Evolutionary conservation across 495 filamentous ascomycete species (phyloP), one percentile per base, ranked within the genome.

Genomic region (Astrothelium macrocarpum): DNA sequence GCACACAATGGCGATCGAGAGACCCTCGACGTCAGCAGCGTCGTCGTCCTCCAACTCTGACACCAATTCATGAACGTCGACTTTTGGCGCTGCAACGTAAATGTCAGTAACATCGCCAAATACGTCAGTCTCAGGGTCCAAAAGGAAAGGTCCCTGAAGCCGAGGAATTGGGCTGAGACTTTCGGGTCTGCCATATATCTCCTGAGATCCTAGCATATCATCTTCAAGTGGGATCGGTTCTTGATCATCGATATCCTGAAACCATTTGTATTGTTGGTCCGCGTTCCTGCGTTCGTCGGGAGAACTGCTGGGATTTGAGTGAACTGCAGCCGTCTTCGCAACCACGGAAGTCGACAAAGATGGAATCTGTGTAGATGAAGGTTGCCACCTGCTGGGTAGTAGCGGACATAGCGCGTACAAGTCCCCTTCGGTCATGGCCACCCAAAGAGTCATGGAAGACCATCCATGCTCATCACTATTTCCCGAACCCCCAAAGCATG

Each of bases 401-500:
- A 96, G 80, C 11, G 91, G 91, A 72, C 91, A 95, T n/a, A 96
- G 76, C 9, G 90, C 89, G 67, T 96, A 96, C 9, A 96, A 81
- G 68, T 95, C 91, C 3, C 91, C 91, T 29, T 88, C 87, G 36
- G 79, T 80, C 90, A 95, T 96, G 18, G 89, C 90, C 53, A 95
- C 76, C 90, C 90, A 96, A 20, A 96, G 76, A 1, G 91, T 95
- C 90, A 94, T 95, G 16, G 89, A 80, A 7, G 89, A 87, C 91
- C 91, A 96, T 32, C 86, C 87, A 68, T 89, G 84, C 60, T 91
- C 89, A 32, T 75, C 79, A 39, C 78, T 78, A 29, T 70, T 75
- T 32, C 85, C 87, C 61, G 77, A 84, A 23, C 85, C 85, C 0
- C 87, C 88, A 74, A 96, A 95, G 69, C 85, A 89, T 45, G 91